These are phyloP conservation scores for Verticillium tricorpus DNA, from an alignment of 2,329 filamentous ascomycete species.

Conservation along the genomic window DNA sequence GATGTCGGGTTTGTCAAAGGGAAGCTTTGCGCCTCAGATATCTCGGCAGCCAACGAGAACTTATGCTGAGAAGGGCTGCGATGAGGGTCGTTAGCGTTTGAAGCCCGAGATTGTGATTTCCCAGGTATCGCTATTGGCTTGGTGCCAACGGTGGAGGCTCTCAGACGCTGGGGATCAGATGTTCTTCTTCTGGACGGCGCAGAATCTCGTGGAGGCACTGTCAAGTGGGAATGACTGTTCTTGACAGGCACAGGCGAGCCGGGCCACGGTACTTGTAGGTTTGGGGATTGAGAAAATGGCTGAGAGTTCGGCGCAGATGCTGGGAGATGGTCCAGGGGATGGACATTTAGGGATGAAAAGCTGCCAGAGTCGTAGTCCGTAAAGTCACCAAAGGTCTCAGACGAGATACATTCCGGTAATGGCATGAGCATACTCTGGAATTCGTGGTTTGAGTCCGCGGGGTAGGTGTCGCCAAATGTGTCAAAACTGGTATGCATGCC, in stretches of 20 bases:
- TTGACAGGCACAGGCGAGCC: not conserved
- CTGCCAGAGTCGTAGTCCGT: not conserved
- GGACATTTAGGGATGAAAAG: not conserved
- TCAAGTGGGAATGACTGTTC: not conserved
- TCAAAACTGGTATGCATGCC: not conserved
- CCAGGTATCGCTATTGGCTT: constrained; percentile 1
- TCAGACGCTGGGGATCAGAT: not conserved
- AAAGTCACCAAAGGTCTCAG: not conserved
- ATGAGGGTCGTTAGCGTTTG: not conserved
- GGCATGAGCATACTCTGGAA: not conserved
- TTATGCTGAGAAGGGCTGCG: not conserved
- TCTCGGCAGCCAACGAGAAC: not conserved
- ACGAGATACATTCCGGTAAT: not conserved
- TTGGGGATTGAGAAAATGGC: not conserved
- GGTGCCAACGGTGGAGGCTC: not conserved
- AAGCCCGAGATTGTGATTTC: not conserved
- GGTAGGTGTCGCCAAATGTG: not conserved
- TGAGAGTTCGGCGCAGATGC: not conserved
- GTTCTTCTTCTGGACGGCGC: not conserved
- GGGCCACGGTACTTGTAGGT: not conserved
- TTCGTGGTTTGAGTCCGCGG: not conserved
- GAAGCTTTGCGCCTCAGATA: not conserved
- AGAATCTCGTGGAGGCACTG: not conserved
- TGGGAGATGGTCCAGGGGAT: not conserved
- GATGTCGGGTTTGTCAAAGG: not conserved